Evolutionary conservation across 257 asterid genomes (phyloP).

Genomic region (Nicotiana sylvestris): DNA sequence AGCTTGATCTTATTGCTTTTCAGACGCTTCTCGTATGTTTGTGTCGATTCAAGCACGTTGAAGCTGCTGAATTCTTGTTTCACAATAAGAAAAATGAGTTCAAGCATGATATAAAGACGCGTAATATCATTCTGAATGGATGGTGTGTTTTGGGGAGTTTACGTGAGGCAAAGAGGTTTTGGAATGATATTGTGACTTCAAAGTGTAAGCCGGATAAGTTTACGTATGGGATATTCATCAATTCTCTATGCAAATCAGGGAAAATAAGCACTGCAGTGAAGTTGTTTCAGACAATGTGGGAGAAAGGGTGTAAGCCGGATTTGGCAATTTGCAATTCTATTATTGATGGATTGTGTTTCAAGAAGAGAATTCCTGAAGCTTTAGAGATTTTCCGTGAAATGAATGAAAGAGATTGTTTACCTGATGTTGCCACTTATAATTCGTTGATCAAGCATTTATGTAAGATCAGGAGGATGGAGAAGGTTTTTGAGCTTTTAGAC

Average conservation of each 20-base stretch:
- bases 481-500: constrained; percentile 48
- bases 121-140: constrained; percentile 76
- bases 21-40: constrained; percentile 70
- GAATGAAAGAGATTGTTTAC: constrained; percentile 43
- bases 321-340: constrained; percentile 63
- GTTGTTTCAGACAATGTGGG: constrained; percentile 71
- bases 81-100: constrained; percentile 38
- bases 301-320: constrained; percentile 56
- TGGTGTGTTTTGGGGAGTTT: constrained; percentile 82
- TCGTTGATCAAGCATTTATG: constrained; percentile 66
- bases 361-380: constrained; percentile 84
- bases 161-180: constrained; percentile 72
- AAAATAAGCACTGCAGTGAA: constrained; percentile 51
- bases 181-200: constrained; percentile 65
- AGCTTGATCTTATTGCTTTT: constrained; percentile 53
- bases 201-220: constrained; percentile 49
- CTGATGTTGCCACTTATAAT: constrained; percentile 59
- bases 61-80: constrained; percentile 64
- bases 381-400: constrained; percentile 48
- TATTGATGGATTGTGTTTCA: constrained; percentile 80
- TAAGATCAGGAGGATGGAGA: constrained; percentile 58
- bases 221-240: constrained; percentile 63
- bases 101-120: constrained; percentile 49
- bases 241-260: constrained; percentile 60
- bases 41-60: constrained; percentile 79